phyloP scores from a whole-genome alignment of 768 basidiomycete species.

The Suillus ampliporus region DNA sequence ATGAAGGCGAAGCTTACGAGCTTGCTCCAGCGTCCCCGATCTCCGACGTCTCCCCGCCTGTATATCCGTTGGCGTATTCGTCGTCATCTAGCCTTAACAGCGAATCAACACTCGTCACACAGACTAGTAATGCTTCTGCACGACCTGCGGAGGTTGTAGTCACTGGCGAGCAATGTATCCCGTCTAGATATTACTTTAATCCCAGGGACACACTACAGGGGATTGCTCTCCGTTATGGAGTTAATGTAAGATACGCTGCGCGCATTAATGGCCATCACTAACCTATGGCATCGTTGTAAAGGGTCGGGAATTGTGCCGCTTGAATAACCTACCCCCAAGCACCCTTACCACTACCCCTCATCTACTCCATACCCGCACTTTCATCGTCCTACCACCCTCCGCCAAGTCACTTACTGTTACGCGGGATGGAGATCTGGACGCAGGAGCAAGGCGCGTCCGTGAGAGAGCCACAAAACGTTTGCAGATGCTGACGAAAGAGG shows the following conservation, averaged over 20 bases:
- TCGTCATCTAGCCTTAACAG: not conserved
- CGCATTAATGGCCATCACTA: not conserved
- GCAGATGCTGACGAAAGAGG: slow-evolving; percentile 71
- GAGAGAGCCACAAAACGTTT: slow-evolving; percentile 65
- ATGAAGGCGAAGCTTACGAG: slow-evolving; percentile 44
- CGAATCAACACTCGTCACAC: not conserved
- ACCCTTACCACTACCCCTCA: slow-evolving; percentile 75
- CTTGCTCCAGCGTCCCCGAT: slow-evolving; percentile 3
- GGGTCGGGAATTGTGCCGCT: slow-evolving; percentile 64
- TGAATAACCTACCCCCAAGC: slow-evolving; percentile 70
- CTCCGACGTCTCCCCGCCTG: slow-evolving; percentile 9
- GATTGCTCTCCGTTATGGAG: slow-evolving; percentile 61
- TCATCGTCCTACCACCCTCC: slow-evolving; percentile 57
- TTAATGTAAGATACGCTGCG: slow-evolving; percentile 56
- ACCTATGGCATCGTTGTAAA: slow-evolving; percentile 21
- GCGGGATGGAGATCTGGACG: slow-evolving; percentile 41
- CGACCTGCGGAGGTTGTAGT: not conserved
- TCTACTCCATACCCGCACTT: slow-evolving; percentile 70
- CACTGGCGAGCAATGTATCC: slow-evolving; percentile 9
- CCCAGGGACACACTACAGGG: slow-evolving; percentile 67
- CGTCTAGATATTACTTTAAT: slow-evolving; percentile 58
- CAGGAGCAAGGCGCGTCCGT: slow-evolving; percentile 49
- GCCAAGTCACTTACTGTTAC: slow-evolving; percentile 33
- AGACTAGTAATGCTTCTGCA: slow-evolving; percentile 6
- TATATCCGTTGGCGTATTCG: not conserved